These are phyloP conservation scores for Apiospora sp. DNA, from an alignment of 2,329 filamentous ascomycete species.

Conservation along the genomic window DNA sequence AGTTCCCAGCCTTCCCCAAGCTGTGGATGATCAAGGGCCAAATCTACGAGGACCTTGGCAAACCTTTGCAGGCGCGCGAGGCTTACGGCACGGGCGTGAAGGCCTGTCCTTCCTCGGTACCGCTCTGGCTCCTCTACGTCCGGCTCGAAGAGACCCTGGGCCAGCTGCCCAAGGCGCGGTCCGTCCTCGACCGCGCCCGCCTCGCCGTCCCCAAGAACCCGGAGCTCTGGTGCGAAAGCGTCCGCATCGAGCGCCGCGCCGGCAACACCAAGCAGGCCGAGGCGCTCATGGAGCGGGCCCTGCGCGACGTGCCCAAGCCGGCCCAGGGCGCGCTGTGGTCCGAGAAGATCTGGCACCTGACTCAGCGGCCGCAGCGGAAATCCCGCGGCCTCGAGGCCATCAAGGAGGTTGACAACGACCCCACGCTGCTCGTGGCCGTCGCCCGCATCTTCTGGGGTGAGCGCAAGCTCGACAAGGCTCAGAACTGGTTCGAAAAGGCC, in stretches of 20 bases:
- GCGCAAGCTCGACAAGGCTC: constrained; percentile 89
- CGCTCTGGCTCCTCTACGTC: constrained; percentile 89
- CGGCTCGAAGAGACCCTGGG: constrained; percentile 87
- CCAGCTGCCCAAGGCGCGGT: constrained; percentile 88
- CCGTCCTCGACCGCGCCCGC: constrained; percentile 89
- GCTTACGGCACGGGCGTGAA: constrained; percentile 89
- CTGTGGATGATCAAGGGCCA: constrained; percentile 99
- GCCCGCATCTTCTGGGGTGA: constrained; percentile 97
- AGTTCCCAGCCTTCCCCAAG: constrained; percentile 86
- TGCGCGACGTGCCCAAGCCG: constrained; percentile 84
- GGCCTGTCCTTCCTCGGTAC: constrained; percentile 82
- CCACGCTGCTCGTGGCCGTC: constrained; percentile 87
- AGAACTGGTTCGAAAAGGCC: constrained; percentile 97
- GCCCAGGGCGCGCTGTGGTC: constrained; percentile 85
- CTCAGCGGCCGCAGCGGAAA: constrained; percentile 90
- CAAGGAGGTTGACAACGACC: constrained; percentile 94
- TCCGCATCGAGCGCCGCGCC: constrained; percentile 88
- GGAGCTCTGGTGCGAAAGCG: constrained; percentile 91
- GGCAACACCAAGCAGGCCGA: constrained; percentile 86
- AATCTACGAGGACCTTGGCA: constrained; percentile 86
- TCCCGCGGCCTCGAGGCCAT: constrained; percentile 92
- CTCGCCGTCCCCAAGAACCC: constrained; percentile 86
- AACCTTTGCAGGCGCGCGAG: constrained; percentile 84
- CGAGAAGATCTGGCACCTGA: constrained; percentile 95
- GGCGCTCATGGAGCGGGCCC: constrained; percentile 89